Conservation (phyloP, 257 asterid genomes). For the Thymus mandschuricus region DNA sequence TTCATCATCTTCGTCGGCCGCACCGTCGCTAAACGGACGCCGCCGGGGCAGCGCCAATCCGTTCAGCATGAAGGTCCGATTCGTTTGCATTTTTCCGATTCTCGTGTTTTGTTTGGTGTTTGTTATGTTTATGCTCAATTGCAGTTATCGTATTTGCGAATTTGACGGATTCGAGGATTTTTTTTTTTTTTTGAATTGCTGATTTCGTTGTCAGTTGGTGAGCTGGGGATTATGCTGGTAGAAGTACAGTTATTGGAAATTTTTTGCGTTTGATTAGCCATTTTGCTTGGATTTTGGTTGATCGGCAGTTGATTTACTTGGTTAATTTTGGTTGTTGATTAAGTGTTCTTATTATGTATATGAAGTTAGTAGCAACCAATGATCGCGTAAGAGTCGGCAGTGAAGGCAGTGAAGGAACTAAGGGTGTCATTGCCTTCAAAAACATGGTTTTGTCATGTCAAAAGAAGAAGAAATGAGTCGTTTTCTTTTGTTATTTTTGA, state of each 20-base stretch:
- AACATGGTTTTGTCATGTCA: not conserved
- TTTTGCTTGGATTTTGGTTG: not conserved
- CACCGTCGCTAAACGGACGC: constrained; percentile 82
- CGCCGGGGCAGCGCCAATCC: constrained; percentile 81
- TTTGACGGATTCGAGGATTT: not conserved
- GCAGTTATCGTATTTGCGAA: not conserved
- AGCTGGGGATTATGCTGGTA: not conserved
- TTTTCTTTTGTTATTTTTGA: not conserved
- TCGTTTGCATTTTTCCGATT: not conserved
- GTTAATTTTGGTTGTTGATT: not conserved
- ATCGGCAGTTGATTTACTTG: not conserved
- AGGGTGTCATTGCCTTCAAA: no score
- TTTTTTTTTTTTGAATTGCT: not conserved
- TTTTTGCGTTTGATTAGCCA: not conserved
- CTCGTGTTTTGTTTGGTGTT: not conserved
- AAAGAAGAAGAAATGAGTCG: not conserved
- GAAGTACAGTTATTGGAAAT: not conserved
- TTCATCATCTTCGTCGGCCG: constrained; percentile 81
- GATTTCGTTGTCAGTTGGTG: not conserved
- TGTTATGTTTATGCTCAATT: not conserved
- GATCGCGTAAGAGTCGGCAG: not conserved
- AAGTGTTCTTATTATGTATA: not conserved
- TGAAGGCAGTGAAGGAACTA: no score
- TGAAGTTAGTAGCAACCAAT: not conserved
- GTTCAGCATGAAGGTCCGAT: constrained; percentile 83